Evolutionary conservation across 2,329 filamentous ascomycete species (phyloP), one percentile per base, ranked within the genome.

Genomic region (Aspergillus sp.): DNA sequence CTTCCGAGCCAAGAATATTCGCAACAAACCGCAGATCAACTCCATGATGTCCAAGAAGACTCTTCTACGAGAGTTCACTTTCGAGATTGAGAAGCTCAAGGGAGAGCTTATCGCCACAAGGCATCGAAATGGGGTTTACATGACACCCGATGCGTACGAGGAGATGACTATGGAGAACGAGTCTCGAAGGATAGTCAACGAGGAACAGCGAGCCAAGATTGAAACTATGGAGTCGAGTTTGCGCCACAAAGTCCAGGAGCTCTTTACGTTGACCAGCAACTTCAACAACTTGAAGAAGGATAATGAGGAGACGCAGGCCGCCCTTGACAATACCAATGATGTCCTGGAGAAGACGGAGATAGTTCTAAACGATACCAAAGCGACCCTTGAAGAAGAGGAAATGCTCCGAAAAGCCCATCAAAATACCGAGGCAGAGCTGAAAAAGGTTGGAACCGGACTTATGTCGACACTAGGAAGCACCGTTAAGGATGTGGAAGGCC

Each of bases 1-100:
- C 9, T 97, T 97, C 71, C 82, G 93, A 42, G 93, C 93, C 13
- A 98, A 98, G 75, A 97, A 98, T 58, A 98, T 98, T 60, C 86
- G 88, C 44, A 98, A 98, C 70, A 96, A 96, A 69, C 94, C 93
- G 0, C 93, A 98, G 63, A 79, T 95, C 59, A 98, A 97, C 68
- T 87, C 89, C 43, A 81, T 88, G 62, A 82, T 97, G 54, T 90
- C 88, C 54, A 98, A 97, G 70, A 95, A 93, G 71, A 95, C 89
- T 3, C 70, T 98, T 10, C 77, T 98, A 9, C 85, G 81, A 50
- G 93, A 98, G 55, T 95, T 95, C 55, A 93, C 91, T 0, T 75
- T 79, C 20, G 93, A 98, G 64, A 96, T 98, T 45, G 90, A 98
- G 66, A 93, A 89, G 64, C 76, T 98, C 32, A 96, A 95, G 74